phyloP scores from a whole-genome alignment of 2,329 filamentous ascomycete species.

The Fusarium dlaminii region DNA sequence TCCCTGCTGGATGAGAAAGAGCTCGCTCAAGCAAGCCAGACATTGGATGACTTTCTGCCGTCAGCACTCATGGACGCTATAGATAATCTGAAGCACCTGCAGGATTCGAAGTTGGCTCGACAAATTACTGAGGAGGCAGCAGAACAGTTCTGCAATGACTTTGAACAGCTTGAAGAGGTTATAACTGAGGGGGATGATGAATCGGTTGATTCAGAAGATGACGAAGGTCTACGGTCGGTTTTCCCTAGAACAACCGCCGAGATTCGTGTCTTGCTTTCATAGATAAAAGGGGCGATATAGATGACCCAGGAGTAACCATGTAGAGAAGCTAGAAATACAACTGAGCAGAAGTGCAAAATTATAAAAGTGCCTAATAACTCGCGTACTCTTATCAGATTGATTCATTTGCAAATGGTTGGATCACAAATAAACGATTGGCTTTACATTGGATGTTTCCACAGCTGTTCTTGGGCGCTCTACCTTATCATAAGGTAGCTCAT shows the following conservation, averaged over 20 bases:
- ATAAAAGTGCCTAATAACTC: not conserved
- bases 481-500: not conserved
- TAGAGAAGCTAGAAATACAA: not conserved
- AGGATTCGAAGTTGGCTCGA: constrained; percentile 76
- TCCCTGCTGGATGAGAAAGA: constrained; percentile 58
- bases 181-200: constrained; percentile 58
- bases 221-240: constrained; percentile 46
- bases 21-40: constrained; percentile 75
- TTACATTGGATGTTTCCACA: not conserved
- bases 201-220: constrained; percentile 29
- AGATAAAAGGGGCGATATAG: constrained; percentile 1
- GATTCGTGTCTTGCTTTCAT: constrained; percentile 68
- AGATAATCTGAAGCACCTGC: constrained; percentile 79
- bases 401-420: not conserved
- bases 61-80: constrained; percentile 93
- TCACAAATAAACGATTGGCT: not conserved
- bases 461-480: not conserved
- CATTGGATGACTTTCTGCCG: constrained; percentile 88
- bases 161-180: constrained; percentile 68
- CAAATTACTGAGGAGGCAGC: constrained; percentile 85
- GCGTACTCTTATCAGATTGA: not conserved
- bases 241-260: constrained; percentile 70
- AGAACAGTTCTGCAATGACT: constrained; percentile 84
- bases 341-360: not conserved
- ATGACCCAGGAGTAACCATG: not conserved